Evolutionary conservation across 768 basidiomycete genomes (phyloP).

Genomic region (Mycena metata): DNA sequence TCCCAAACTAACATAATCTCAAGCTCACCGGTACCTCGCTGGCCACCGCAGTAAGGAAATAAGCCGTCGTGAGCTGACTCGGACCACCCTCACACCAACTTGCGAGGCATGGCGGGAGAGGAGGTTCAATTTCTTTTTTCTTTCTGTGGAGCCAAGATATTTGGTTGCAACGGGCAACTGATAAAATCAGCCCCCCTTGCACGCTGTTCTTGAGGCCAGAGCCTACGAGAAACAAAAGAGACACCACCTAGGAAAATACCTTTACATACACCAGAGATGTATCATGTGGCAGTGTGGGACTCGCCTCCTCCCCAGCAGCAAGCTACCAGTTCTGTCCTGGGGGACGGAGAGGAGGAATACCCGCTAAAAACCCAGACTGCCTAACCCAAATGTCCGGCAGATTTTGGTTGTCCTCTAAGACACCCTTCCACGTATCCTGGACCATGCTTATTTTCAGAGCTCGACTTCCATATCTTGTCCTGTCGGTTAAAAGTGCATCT

Average conservation of each 20-base stretch:
- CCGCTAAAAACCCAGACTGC: neutral
- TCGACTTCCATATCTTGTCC: neutral
- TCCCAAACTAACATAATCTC: no score
- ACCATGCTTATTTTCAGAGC: neutral
- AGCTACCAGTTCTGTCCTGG: no score
- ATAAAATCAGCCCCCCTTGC: neutral
- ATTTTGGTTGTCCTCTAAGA: constrained; percentile 1
- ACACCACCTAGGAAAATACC: neutral
- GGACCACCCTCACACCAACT: no score
- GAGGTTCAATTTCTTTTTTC: no score
- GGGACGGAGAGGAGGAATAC: neutral
- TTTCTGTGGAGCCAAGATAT: neutral
- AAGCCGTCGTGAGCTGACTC: no score
- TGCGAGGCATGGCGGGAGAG: no score
- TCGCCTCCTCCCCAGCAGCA: neutral
- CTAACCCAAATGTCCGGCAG: constrained; percentile 7
- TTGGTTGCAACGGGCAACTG: neutral
- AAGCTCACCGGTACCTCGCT: no score
- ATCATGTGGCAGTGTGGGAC: constrained; percentile 2
- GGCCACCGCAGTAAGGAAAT: no score
- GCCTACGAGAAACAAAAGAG: neutral
- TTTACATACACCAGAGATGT: neutral
- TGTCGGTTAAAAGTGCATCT: neutral
- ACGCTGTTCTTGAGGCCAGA: neutral
- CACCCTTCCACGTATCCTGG: neutral